phyloP scores from a whole-genome alignment of 1,284 basidiomycete species.

The Heterobasidion annosum region DNA sequence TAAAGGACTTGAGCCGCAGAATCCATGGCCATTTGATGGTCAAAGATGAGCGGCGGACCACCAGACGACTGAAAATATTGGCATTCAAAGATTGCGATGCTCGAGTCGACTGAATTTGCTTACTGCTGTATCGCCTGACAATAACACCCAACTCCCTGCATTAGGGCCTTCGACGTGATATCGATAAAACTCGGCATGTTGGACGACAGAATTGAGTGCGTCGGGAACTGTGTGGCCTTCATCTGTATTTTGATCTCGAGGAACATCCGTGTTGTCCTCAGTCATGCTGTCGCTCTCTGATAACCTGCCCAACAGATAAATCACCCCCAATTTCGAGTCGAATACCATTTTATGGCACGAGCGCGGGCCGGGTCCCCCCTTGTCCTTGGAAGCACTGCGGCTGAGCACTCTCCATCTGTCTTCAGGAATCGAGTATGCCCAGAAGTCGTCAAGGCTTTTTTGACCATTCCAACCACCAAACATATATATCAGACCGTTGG shows the following conservation, averaged over 20 bases:
- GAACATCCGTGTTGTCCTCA: conserved; percentile 17
- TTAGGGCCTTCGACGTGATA: conserved; percentile 57
- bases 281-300: conserved; percentile 36
- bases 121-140: conserved; percentile 57
- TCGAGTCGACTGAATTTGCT: neutral
- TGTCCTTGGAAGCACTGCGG: conserved; percentile 42
- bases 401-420: conserved; percentile 60
- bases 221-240: neutral
- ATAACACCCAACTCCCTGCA: conserved; percentile 57
- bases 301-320: conserved; percentile 65
- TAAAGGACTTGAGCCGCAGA: conserved; percentile 65
- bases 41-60: conserved; percentile 70
- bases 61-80: conserved; percentile 38
- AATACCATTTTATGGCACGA: conserved; percentile 83
- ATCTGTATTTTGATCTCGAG: neutral
- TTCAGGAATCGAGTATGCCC: conserved; percentile 61
- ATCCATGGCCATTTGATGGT: conserved; percentile 79
- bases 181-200: conserved; percentile 51
- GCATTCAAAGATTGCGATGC: neutral
- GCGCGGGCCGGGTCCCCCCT: conserved; percentile 61
- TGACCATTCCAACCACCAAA: conserved; percentile 78
- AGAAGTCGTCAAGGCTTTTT: conserved; percentile 71
- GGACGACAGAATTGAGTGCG: conserved; percentile 5
- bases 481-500: conserved; percentile 59
- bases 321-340: conserved; percentile 57